Evolutionary conservation across 1,139 yeast species (phyloP).

Genomic region (Kodamaea ohmeri): DNA sequence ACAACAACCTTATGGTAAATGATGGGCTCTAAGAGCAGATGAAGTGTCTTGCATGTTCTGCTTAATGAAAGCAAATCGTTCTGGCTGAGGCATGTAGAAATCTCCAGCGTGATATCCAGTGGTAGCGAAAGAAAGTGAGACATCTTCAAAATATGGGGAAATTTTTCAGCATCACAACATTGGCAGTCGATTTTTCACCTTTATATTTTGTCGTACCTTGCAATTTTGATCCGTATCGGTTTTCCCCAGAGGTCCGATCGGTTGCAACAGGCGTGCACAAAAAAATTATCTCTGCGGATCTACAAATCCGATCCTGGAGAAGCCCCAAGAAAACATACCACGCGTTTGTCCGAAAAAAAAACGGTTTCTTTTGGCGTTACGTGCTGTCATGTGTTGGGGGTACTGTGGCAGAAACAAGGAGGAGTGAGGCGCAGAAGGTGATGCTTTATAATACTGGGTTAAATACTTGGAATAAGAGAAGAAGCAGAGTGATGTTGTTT

Average conservation of each 20-base stretch:
- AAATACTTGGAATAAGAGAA: too few species aligned
- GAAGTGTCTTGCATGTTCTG: constrained; percentile 12
- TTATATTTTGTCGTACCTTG: neutral
- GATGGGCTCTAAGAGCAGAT: constrained; percentile 12
- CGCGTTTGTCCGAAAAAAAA: constrained; percentile 3
- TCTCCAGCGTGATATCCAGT: constrained; percentile 12
- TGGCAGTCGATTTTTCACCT: neutral
- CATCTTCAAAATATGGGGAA: neutral
- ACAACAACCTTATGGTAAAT: constrained; percentile 14
- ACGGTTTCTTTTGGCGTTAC: neutral
- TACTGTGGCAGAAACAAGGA: too few species aligned
- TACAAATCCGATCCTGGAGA: constrained; percentile 7
- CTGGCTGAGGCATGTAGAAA: constrained; percentile 15
- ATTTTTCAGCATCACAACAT: neutral
- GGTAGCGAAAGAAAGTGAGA: constrained; percentile 11
- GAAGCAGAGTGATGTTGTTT: too few species aligned
- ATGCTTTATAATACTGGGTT: too few species aligned
- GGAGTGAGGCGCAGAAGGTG: too few species aligned
- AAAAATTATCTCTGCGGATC: constrained; percentile 5
- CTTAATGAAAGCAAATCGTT: constrained; percentile 15
- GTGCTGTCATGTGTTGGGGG: neutral
- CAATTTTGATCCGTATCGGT: constrained; percentile 10
- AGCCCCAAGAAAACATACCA: neutral
- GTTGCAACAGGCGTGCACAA: constrained; percentile 8
- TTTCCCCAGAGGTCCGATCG: constrained; percentile 6